These are phyloP conservation scores for Dendrobium nobile DNA, from an alignment of 106 monocot genomes.

Conservation along the genomic window DNA sequence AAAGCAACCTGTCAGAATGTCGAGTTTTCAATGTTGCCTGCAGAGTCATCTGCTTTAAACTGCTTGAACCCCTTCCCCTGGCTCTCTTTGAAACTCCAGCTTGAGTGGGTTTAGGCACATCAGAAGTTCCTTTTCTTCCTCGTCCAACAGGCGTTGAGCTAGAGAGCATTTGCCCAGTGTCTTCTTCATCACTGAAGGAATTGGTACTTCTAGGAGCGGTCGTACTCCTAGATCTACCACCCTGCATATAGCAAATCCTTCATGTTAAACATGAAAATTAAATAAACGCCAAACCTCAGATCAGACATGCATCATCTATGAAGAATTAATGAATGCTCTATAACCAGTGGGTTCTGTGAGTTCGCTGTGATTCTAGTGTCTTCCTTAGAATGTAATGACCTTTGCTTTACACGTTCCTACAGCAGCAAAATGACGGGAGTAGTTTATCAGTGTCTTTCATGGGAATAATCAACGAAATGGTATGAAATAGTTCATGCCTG, in stretches of 20 bases:
- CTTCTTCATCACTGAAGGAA: conserved; percentile 85
- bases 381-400: conserved; percentile 45
- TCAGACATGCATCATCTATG: conserved; percentile 5
- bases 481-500: conserved; percentile 43
- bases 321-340: background rate
- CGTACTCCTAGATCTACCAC: conserved; percentile 32
- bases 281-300: background rate
- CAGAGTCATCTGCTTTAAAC: conserved; percentile 77
- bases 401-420: conserved; percentile 87
- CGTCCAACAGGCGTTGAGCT: conserved; percentile 30
- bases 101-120: conserved; percentile 18
- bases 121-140: conserved; percentile 38
- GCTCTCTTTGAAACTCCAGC: conserved; percentile 54
- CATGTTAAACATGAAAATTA: conserved; percentile 23
- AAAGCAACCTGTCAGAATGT: conserved; percentile 47
- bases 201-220: conserved; percentile 28
- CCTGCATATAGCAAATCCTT: conserved; percentile 28
- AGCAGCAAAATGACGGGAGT: conserved; percentile 8
- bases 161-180: conserved; percentile 39
- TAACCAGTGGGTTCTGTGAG: conserved; percentile 43
- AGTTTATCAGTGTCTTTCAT: background rate
- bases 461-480: background rate
- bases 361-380: conserved; percentile 20
- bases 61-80: conserved; percentile 70
- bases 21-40: conserved; percentile 45